Conservation (phyloP, 768 basidiomycete species). For the Agrocybe praecox region DNA sequence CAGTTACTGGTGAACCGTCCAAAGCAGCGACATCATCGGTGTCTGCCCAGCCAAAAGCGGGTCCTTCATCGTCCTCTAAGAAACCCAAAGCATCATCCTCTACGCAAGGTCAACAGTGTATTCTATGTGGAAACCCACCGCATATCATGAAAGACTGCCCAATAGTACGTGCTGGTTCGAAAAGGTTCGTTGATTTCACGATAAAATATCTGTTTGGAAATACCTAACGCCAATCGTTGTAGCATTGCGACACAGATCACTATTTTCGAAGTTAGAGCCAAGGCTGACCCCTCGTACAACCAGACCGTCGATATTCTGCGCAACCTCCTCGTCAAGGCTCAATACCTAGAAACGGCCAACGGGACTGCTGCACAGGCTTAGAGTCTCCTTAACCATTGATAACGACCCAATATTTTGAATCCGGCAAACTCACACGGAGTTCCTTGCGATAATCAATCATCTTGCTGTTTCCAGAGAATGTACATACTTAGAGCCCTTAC, state of each 20-base stretch:
- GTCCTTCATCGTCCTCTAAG: neutral
- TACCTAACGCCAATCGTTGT: no score
- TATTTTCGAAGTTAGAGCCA: slow-evolving; percentile 19
- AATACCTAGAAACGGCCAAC: slow-evolving; percentile 15
- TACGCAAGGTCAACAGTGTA: neutral
- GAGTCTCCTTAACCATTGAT: no score
- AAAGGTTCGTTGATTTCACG: slow-evolving; percentile 41
- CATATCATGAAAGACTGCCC: slow-evolving; percentile 47
- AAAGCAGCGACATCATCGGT: neutral
- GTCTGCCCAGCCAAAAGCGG: neutral
- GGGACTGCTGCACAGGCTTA: neutral
- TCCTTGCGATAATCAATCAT: no score
- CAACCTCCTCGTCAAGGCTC: slow-evolving; percentile 23
- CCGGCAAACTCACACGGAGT: no score
- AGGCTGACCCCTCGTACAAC: slow-evolving; percentile 10
- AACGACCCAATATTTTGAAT: no score
- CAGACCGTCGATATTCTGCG: slow-evolving; percentile 20
- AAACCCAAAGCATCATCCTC: slow-evolving; percentile 1
- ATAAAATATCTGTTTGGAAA: no score
- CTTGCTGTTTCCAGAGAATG: no score
- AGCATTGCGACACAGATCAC: slow-evolving; percentile 25
- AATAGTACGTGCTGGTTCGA: slow-evolving; percentile 49
- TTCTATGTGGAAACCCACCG: slow-evolving; percentile 9
- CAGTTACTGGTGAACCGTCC: neutral
- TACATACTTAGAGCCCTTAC: no score